Base-by-base conservation (phyloP, 2,329 filamentous ascomycete species). In the Clonostachys rosea region DNA sequence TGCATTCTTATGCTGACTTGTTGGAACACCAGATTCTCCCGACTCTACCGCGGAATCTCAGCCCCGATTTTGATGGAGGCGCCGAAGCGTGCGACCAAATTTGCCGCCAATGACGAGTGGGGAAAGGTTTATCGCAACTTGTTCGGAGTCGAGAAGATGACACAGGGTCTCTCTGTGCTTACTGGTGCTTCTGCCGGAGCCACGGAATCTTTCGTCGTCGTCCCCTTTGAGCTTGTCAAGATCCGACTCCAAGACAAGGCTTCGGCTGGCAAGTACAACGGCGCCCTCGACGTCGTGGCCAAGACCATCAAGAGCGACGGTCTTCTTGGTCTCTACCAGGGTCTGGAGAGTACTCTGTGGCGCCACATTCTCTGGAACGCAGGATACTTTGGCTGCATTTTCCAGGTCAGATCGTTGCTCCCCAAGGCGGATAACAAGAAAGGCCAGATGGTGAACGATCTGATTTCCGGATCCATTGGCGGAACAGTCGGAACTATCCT, bases 51-150 rank as follows among this genome's bases (percentile, higher is more conserved):
- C 57, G 94, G 94, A 63, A 99, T 99, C 69, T 84, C 81, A 41
- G 92, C 94, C 24, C 94, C 94, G 44, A 97, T 99, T 63, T 80
- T 97, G 56, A 99, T 99, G 92, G 92, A 97, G 71, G 91, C 91
- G 50, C 70, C 74, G 60, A 96, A 96, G 82, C 84, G 91, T 73
- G 92, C 92, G 40, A 97, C 90, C 75, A 99, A 99, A 71, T 99
- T 99, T 71, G 92, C 94, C 42, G 94, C 94, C 71, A 99, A 99
- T 72, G 94, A 99, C 67, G 89, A 92, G 67, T 99, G 94, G 94
- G 94, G 94, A 60, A 84, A 91, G 70, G 81, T 96, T 71, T 99
- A 95, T 77, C 88, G 91, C 64, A 86, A 87, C 57, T 66, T 87
- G 44, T 97, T 99, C 65, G 90, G 89, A 55, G 78, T 87, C 47